Percentiles rank a stretch among this genome's conserved stretches.
Evolutionary conservation across 495 filamentous ascomycete genomes (phyloP).

Genomic region (Podospora comata): DNA sequence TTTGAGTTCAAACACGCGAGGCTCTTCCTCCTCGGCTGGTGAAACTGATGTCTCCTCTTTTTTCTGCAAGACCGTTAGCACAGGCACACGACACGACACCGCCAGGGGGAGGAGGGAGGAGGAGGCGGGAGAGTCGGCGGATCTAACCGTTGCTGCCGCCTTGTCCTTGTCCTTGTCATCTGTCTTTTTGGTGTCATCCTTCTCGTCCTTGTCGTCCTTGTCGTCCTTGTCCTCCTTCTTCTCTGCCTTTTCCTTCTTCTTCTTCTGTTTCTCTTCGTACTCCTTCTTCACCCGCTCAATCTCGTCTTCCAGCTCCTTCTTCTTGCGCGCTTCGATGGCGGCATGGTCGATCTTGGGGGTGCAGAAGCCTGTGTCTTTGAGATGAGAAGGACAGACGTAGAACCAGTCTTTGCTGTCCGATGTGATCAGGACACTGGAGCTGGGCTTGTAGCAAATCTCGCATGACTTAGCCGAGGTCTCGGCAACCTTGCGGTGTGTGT

Average conservation of each 20-base stretch:
- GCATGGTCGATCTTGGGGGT: conserved; percentile 75
- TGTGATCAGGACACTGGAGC: conserved; percentile 81
- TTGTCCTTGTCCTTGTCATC: conserved; percentile 57
- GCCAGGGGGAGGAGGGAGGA: neutral
- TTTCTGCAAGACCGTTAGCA: conserved; percentile 6
- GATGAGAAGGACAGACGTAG: conserved; percentile 79
- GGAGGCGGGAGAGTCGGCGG: neutral
- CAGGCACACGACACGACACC: neutral
- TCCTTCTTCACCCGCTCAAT: conserved; percentile 71
- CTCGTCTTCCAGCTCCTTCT: conserved; percentile 69
- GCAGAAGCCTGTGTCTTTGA: conserved; percentile 81
- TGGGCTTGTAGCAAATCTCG: conserved; percentile 86
- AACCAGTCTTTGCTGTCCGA: conserved; percentile 96
- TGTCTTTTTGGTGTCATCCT: conserved; percentile 39
- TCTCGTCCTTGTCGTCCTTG: conserved; percentile 51
- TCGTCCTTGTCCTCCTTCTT: conserved; percentile 43
- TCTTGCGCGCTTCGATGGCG: conserved; percentile 65
- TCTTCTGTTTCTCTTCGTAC: conserved; percentile 68
- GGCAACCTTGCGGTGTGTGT: conserved; percentile 83
- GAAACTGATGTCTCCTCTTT: conserved; percentile 40
- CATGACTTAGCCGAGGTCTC: conserved; percentile 79
- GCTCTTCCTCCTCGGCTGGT: conserved; percentile 57
- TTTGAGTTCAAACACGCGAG: conserved; percentile 80
- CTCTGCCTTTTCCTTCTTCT: conserved; percentile 50
- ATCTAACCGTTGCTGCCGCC: conserved; percentile 19